A percentile compares a stretch with the other conserved stretches of the same genome.
Evolutionary conservation across 2,329 filamentous ascomycete genomes (phyloP).

Genomic region (Colletotrichum musae): DNA sequence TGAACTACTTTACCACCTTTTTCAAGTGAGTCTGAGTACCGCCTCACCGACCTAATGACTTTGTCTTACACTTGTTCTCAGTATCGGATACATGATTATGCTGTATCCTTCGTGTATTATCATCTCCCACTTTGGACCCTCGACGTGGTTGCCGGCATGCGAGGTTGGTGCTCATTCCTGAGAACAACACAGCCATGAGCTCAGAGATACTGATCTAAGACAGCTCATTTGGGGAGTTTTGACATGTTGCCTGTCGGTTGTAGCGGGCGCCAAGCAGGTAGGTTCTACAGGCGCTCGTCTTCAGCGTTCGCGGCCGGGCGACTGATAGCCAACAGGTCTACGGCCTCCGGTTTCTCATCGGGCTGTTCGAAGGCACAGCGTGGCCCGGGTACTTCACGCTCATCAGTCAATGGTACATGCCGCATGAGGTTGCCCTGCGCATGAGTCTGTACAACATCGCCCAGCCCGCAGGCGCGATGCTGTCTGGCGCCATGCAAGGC

Average conservation of each 20-base stretch:
- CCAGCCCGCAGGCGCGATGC: conserved; percentile 68
- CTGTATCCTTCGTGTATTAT: conserved; percentile 48
- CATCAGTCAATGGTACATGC: conserved; percentile 60
- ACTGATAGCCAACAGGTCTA: conserved; percentile 56
- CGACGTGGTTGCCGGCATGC: conserved; percentile 47
- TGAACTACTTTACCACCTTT: conserved; percentile 45
- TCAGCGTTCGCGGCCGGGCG: conserved; percentile 1
- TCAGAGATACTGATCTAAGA: not conserved
- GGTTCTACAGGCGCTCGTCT: not conserved
- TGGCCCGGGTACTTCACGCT: conserved; percentile 47
- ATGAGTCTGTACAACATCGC: conserved; percentile 63
- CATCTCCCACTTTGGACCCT: conserved; percentile 47
- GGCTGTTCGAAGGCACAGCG: conserved; percentile 56
- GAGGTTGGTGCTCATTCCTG: conserved; percentile 37
- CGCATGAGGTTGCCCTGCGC: conserved; percentile 61
- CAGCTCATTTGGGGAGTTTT: conserved; percentile 31
- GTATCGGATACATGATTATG: conserved; percentile 45
- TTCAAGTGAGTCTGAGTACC: conserved; percentile 31
- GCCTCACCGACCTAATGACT: too few relatives aligned
- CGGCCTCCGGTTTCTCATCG: conserved; percentile 60
- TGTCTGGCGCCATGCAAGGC: conserved; percentile 68
- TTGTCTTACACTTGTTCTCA: not conserved
- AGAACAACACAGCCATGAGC: not conserved
- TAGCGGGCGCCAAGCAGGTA: conserved; percentile 32
- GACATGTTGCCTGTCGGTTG: conserved; percentile 29